Percentiles rank a stretch among this genome's conserved stretches.
phyloP scores from a whole-genome alignment of 129 eudicot genomes.

The Pseudognaphalium luteoalbum region DNA sequence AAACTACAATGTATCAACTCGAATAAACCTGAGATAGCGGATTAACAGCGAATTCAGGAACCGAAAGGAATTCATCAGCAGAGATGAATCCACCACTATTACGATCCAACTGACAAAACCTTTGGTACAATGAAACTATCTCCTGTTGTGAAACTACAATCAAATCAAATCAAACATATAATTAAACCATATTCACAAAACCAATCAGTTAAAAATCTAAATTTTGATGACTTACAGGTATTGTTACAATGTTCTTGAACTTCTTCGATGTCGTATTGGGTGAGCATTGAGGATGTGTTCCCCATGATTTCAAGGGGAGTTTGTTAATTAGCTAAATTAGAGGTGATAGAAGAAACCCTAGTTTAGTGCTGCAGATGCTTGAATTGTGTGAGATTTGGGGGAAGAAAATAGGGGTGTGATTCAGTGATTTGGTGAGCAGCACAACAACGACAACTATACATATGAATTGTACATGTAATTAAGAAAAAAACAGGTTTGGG shows the following conservation, averaged over 20 bases:
- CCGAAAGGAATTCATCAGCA: constrained; percentile 86
- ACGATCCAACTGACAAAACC: constrained; percentile 94
- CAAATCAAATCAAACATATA: neutral
- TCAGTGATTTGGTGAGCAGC: constrained; percentile 36
- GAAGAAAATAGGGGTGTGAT: constrained; percentile 1
- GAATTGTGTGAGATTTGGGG: neutral
- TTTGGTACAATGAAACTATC: constrained; percentile 79
- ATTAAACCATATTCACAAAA: neutral
- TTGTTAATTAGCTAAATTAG: constrained; percentile 1
- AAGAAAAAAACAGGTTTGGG: neutral
- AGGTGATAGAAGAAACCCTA: constrained; percentile 10
- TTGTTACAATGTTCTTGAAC: constrained; percentile 78
- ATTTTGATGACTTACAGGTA: constrained; percentile 41
- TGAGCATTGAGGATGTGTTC: constrained; percentile 77
- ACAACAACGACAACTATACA: constrained; percentile 7
- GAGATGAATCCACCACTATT: constrained; percentile 79
- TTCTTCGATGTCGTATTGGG: constrained; percentile 84
- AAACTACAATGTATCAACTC: neutral
- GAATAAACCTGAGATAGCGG: constrained; percentile 79
- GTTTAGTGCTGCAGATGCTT: neutral
- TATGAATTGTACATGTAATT: neutral
- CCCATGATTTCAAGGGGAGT: constrained; percentile 43
- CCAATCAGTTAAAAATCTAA: neutral
- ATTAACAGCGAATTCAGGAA: constrained; percentile 95
- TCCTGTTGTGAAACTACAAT: constrained; percentile 83